Evolutionary conservation across 148 eudicot genomes (phyloP).

Genomic region (Amaranthus hypochondriacus): DNA sequence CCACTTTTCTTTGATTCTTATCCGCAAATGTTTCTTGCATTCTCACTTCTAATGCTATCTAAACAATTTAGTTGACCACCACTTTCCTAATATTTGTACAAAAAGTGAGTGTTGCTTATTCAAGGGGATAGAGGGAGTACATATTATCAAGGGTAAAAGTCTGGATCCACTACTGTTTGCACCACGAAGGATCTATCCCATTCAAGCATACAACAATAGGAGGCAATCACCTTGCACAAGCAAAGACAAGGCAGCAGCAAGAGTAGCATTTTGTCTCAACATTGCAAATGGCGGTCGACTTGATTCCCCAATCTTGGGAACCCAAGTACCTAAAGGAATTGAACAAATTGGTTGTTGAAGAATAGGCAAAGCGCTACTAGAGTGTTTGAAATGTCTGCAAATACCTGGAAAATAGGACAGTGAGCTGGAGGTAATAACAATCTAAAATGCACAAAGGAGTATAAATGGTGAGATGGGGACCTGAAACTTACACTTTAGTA

Average conservation of each 20-base stretch:
- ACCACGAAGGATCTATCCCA: neutral
- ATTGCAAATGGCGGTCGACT: slow-evolving; percentile 63
- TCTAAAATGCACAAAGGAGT: slow-evolving; percentile 1
- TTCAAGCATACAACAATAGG: slow-evolving; percentile 4
- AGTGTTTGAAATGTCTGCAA: slow-evolving; percentile 81
- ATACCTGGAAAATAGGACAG: slow-evolving; percentile 52
- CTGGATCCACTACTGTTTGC: too few relatives aligned
- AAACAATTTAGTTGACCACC: too few relatives aligned
- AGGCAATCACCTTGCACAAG: slow-evolving; percentile 66
- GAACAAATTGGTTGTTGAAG: slow-evolving; percentile 81
- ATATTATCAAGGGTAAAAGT: too few relatives aligned
- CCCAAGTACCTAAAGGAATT: slow-evolving; percentile 92
- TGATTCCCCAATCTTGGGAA: slow-evolving; percentile 82
- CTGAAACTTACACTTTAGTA: slow-evolving; percentile 61
- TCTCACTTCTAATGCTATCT: too few relatives aligned
- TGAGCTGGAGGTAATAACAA: slow-evolving; percentile 13
- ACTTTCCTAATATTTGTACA: too few relatives aligned
- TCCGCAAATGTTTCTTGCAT: too few relatives aligned
- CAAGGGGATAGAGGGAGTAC: too few relatives aligned
- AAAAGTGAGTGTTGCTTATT: too few relatives aligned
- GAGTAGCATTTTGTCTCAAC: slow-evolving; percentile 72
- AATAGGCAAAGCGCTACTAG: slow-evolving; percentile 72
- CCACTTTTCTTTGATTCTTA: too few relatives aligned
- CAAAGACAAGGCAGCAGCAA: slow-evolving; percentile 64
- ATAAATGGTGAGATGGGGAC: neutral